Percentiles rank a stretch among this genome's conserved stretches.
phyloP scores from a whole-genome alignment of 305 asterid genomes.

The Fraxinus sp. region DNA sequence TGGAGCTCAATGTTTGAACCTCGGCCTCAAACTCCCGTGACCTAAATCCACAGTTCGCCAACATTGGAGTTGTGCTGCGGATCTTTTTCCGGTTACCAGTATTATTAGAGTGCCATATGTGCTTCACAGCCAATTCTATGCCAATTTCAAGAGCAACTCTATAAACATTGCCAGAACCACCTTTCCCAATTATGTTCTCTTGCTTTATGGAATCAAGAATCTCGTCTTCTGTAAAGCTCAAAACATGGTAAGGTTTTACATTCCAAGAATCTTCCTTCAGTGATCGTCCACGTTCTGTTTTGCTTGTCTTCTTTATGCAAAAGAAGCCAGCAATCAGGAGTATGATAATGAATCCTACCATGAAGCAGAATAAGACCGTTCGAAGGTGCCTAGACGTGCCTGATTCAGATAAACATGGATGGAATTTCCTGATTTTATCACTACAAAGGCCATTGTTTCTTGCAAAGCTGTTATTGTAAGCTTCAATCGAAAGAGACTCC shows the following conservation, averaged over 20 bases:
- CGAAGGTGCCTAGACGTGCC: conserved; percentile 36
- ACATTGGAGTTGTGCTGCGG: conserved; percentile 51
- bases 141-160: conserved; percentile 50
- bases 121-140: conserved; percentile 78
- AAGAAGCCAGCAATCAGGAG: conserved; percentile 42
- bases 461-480: conserved; percentile 66
- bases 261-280: conserved; percentile 76
- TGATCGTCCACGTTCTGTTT: conserved; percentile 39
- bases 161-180: conserved; percentile 40
- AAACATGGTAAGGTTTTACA: conserved; percentile 69
- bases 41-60: conserved; percentile 39
- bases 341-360: conserved; percentile 42
- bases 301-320: conserved; percentile 45
- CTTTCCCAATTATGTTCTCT: conserved; percentile 9
- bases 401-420: conserved; percentile 42
- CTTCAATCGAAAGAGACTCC: conserved; percentile 53
- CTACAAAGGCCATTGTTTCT: conserved; percentile 79
- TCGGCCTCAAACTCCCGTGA: conserved; percentile 68
- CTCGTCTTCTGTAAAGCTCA: conserved; percentile 77
- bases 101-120: conserved; percentile 58
- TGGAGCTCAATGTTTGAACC: conserved; percentile 72
- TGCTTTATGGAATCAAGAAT: conserved; percentile 69
- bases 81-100: conserved; percentile 22
- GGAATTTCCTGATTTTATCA: conserved; percentile 44
- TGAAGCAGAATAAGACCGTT: conserved; percentile 42